A percentile compares a stretch with the other conserved stretches of the same genome.
Conservation (phyloP, 2,329 filamentous ascomycete species). For the Alternaria longipes region DNA sequence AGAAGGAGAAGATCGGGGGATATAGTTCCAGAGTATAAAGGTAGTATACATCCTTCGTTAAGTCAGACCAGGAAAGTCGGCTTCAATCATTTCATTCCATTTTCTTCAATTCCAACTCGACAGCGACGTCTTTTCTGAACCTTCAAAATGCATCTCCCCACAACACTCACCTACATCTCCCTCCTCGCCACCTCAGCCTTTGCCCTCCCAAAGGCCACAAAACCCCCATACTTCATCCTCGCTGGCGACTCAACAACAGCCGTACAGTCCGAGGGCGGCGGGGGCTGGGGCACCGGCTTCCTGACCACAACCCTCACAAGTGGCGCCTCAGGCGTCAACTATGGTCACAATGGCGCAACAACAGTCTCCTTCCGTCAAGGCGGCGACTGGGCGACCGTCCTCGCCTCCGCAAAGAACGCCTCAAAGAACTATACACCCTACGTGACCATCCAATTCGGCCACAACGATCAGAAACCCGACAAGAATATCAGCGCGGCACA, state of each 20-base stretch:
- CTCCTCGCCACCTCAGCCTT: slow-evolving; percentile 2
- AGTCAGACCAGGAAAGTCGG: not conserved
- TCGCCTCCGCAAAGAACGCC: slow-evolving; percentile 52
- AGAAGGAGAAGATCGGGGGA: not conserved
- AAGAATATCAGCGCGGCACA: slow-evolving; percentile 56
- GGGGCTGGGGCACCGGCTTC: slow-evolving; percentile 67
- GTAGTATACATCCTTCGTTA: not conserved
- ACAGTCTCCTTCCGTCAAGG: slow-evolving; percentile 63
- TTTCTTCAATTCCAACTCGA: no score
- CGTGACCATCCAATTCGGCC: slow-evolving; percentile 68
- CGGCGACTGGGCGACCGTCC: slow-evolving; percentile 62
- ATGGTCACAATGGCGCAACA: slow-evolving; percentile 62
- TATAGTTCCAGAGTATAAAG: not conserved
- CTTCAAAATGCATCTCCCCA: slow-evolving; percentile 9
- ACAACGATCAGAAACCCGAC: slow-evolving; percentile 66
- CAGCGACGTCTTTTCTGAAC: no score
- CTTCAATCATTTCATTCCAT: not conserved
- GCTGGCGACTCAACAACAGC: slow-evolving; percentile 52
- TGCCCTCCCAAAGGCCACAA: slow-evolving; percentile 12
- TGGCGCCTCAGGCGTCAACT: slow-evolving; percentile 63
- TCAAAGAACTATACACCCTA: slow-evolving; percentile 55
- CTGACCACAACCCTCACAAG: slow-evolving; percentile 57
- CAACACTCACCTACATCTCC: slow-evolving; percentile 3
- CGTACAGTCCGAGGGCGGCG: slow-evolving; percentile 31
- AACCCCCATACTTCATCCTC: slow-evolving; percentile 42